Evolutionary conservation across 768 basidiomycete genomes (phyloP), one percentile per base, ranked within the genome.

Genomic region (Leccinum boreale): DNA sequence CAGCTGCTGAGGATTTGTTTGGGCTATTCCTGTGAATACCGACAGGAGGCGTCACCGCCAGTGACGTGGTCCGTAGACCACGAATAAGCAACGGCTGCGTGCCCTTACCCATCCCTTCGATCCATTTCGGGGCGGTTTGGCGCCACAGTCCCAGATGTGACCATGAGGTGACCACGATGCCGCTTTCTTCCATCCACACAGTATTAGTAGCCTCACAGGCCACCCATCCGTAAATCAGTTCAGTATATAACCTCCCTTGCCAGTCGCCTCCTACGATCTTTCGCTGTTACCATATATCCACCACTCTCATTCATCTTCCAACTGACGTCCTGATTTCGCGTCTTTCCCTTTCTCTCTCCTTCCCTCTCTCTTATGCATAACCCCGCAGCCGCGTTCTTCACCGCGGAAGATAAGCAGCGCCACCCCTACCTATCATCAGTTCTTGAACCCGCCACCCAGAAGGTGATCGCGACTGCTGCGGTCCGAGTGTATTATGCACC

Each of bases 401-500:
- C 71, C 54, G 57, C 71, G 62, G 67, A 72, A 69, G 72, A 72
- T 66, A 74, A 74, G 63, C 72, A 74, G 63, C 71, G 71, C 58
- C 71, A 74, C 62, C 71, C 71, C 23, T 74, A 72, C 70, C 74
- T 67, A 66, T 74, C 58, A 67, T 75, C 74, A 55, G 70, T 74
- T 63, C 76, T 78, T 55, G 68, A 73, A 36, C 69, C 73, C 52
- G 70, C 65, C 56, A 68, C 73, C 36, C 79, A 81, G 63, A 74
- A 79, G 35, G 74, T 82, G 50, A 75, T 84, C 63, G 81, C 82
- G n/a, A 73, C 75, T 4, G 84, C 83, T 50, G 68, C 75, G 28
- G 85, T 81, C 42, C 80, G 83, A 62, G 76, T 87, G 31, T 87
- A 88, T 67, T 84, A 87, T 68, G 79, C 84, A 4, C 79, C 81